Base-by-base conservation (phyloP, 129 eudicot species). In the Flaveria linearis region DNA sequence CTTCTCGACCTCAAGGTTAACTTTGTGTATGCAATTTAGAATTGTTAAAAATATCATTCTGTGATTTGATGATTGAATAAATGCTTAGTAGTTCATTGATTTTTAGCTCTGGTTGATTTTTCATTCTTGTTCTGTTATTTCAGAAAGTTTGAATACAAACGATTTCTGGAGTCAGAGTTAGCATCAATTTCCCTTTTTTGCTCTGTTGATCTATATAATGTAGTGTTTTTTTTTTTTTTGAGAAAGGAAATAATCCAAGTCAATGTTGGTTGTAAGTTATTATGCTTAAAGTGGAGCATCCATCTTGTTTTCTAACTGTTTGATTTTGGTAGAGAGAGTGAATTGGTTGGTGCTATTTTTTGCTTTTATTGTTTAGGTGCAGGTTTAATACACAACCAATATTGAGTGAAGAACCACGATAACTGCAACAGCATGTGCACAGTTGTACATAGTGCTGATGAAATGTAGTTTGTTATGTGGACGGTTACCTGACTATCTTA, bases 1-100 rank as follows among this genome's bases (percentile, higher is more conserved):
- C 78, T 72, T 65, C 78, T 73, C 87, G 58, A 52, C 49, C 89
- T 76, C 86, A 83, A 88, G 89, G 89, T 88, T 13, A 16, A 8
- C 64, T 14, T 22, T 22, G 63, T 53, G 5, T 66, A 22, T 58
- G 30, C 53, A 13, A n/a, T 79, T 4, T 76, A 1, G 23, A 15
- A n/a, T 33, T 33, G 0, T 33, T 16, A 43, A 16, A 23, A 43
- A 15, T 28, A 16, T 25, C 68, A 45, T 55, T 1, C 14, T 16
- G 41, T 69, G 30, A 42, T 68, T 9, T 65, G 49, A 16, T 68
- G 72, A 47, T 47, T 14, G 58, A 46, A 68, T 15, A 2, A 5
- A 13, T 62, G 68, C 43, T 65, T 33, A 33, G n/a, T 23, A 6
- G 16, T 60, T 15, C n/a, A 25, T 60, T 25, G 8, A 56, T 56